A percentile compares a stretch with the other conserved stretches of the same genome.
phyloP scores from a whole-genome alignment of 257 asterid genomes.

The Cruciata laevipes region DNA sequence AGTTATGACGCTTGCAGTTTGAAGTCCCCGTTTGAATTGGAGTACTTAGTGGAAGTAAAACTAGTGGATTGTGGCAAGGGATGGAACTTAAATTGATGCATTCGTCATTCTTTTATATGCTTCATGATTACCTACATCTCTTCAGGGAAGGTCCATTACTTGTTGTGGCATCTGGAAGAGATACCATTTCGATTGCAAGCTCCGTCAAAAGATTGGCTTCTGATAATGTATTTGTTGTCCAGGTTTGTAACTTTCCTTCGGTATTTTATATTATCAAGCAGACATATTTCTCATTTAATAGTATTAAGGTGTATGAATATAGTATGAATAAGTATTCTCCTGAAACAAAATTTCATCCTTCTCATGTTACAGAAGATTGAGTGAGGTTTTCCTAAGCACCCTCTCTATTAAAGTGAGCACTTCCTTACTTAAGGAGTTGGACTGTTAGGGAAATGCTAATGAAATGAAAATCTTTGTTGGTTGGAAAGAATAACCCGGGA shows the following conservation, averaged over 20 bases:
- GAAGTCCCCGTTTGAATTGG: not conserved
- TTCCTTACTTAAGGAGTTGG: not conserved
- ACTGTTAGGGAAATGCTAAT: too few relatives aligned
- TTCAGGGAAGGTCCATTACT: slow-evolving; percentile 97
- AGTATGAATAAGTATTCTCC: not conserved
- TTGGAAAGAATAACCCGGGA: not conserved
- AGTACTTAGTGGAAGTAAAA: not conserved
- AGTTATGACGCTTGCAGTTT: not conserved
- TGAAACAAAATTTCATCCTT: not conserved
- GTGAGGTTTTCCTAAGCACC: not conserved
- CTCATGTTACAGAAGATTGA: not conserved
- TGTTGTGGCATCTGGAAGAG: slow-evolving; percentile 98
- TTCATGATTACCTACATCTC: not conserved
- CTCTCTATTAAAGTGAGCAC: not conserved
- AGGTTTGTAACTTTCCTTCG: slow-evolving; percentile 45
- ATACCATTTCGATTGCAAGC: slow-evolving; percentile 86
- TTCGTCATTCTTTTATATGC: not conserved
- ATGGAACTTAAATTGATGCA: not conserved
- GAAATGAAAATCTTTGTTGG: not conserved
- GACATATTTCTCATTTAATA: not conserved
- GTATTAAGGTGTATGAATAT: not conserved
- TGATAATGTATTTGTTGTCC: slow-evolving; percentile 85
- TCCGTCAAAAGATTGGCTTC: slow-evolving; percentile 86
- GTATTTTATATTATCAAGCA: not conserved
- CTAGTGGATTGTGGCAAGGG: not conserved